Evolutionary conservation across 768 basidiomycete species (phyloP), one percentile per base, ranked within the genome.

Genomic region (Rhodotorula graminis): DNA sequence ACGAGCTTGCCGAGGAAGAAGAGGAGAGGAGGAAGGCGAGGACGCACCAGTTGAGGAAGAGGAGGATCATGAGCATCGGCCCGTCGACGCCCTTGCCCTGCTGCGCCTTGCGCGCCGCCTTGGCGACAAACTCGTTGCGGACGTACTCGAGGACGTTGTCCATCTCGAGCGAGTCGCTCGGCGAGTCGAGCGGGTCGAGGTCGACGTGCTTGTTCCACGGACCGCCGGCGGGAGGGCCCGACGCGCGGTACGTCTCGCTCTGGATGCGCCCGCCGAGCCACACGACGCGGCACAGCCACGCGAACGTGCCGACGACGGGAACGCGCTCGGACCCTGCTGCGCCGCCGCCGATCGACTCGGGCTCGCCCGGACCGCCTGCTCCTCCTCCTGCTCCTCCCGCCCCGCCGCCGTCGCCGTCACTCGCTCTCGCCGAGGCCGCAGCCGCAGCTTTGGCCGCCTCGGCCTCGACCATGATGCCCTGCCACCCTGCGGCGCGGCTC

Each of bases 241-340:
- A 55, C 25, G 70, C 61, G 9, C 74, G 55, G 33, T 75, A 75
- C 42, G 67, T 67, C 68, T 75, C 74, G 12, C 40, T 33, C 61
- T 72, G 70, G 37, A 75, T 62, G 37, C 71, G n/a, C 3, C 74
- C 71, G 12, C 74, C 74, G 27, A 75, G 65, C 74, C 70, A 72
- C 2, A 62, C 60, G 27, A 57, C 62, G 14, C 74, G 42, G 25
- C 70, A 72, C 56, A 75, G 40, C 74, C 74, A 75, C 16, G 67
- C 74, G 27, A 75, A 75, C 29, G 65, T 64, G 1, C 67, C 62
- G 29, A 69, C 67, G 19, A 9, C 21, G 61, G 59, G 37, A 27
- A 23, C 25, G 25, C 2, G 44, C 44, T 46, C 14, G 44, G 14
- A 9, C 44, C 44, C 44, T 46, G 12, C 21, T 8, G 16, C 40